These are phyloP conservation scores for Suhomyces prunicola DNA, from an alignment of 805 yeast genomes.

Conservation along the genomic window DNA sequence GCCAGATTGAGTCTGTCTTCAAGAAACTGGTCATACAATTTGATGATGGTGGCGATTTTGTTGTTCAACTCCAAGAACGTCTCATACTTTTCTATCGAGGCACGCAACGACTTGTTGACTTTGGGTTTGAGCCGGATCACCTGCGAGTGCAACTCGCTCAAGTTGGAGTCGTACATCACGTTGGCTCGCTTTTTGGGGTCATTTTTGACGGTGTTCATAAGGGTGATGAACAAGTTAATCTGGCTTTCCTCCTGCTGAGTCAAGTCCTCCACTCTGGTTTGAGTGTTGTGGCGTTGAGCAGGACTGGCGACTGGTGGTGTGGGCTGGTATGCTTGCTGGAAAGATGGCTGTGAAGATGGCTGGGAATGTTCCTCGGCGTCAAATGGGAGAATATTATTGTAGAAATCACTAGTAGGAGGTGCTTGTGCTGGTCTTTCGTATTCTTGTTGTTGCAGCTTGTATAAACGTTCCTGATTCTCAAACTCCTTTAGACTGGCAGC, in stretches of 20 bases:
- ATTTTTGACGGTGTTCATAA: slow-evolving; percentile 51
- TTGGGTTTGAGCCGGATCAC: slow-evolving; percentile 67
- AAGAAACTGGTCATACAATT: slow-evolving; percentile 71
- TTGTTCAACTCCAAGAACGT: slow-evolving; percentile 67
- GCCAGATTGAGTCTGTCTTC: slow-evolving; percentile 47
- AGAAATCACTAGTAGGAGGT: slow-evolving; percentile 27
- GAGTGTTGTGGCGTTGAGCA: background rate
- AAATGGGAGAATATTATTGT: slow-evolving; percentile 26
- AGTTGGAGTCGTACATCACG: slow-evolving; percentile 44
- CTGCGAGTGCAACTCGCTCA: slow-evolving; percentile 57
- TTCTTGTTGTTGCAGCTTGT: slow-evolving; percentile 11
- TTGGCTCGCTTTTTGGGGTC: slow-evolving; percentile 41
- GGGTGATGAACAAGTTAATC: slow-evolving; percentile 64
- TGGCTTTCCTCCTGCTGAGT: slow-evolving; percentile 66
- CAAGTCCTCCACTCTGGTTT: slow-evolving; percentile 32
- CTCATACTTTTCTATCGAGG: slow-evolving; percentile 61
- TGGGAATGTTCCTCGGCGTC: slow-evolving; percentile 2
- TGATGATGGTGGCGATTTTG: slow-evolving; percentile 70
- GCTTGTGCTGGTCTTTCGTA: slow-evolving; percentile 13
- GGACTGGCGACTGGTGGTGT: background rate
- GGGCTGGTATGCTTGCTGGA: slow-evolving; percentile 6
- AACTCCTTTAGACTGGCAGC: slow-evolving; percentile 84
- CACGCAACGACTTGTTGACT: slow-evolving; percentile 55
- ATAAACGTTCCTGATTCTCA: slow-evolving; percentile 32
- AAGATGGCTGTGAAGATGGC: background rate